These are phyloP conservation scores for Aureobasidium sp. DNA, from an alignment of 2,329 filamentous ascomycete species.

Conservation along the genomic window DNA sequence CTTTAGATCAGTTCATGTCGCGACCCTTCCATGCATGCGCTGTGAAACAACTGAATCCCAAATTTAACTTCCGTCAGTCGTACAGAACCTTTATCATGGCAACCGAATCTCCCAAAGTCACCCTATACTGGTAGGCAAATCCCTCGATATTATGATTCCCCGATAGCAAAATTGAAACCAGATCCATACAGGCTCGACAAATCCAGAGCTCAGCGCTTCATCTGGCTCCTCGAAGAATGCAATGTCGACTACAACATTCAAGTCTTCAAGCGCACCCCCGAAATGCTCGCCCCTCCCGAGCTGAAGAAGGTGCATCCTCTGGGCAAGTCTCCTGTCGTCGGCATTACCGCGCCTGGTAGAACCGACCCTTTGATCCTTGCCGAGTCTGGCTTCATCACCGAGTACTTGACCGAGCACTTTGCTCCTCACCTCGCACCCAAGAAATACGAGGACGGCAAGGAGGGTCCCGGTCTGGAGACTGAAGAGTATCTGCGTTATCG, in stretches of 20 bases:
- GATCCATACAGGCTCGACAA: slow-evolving; percentile 62
- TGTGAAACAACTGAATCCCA: neutral
- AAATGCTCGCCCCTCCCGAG: slow-evolving; percentile 65
- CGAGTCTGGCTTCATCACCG: slow-evolving; percentile 73
- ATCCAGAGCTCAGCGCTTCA: slow-evolving; percentile 73
- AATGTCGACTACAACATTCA: slow-evolving; percentile 72
- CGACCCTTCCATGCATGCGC: neutral
- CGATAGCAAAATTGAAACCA: neutral
- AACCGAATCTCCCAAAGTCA: slow-evolving; percentile 46
- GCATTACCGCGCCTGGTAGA: slow-evolving; percentile 47
- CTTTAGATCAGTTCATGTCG: neutral
- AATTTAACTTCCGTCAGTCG: neutral
- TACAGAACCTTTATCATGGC: slow-evolving; percentile 12
- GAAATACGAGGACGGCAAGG: slow-evolving; percentile 46
- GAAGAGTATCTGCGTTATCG: slow-evolving; percentile 55
- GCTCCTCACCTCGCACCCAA: slow-evolving; percentile 46
- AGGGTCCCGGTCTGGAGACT: slow-evolving; percentile 48
- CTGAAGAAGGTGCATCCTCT: slow-evolving; percentile 74
- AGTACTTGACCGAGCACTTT: slow-evolving; percentile 72
- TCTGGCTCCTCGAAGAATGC: slow-evolving; percentile 83
- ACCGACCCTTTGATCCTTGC: slow-evolving; percentile 58
- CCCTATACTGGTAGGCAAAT: slow-evolving; percentile 53
- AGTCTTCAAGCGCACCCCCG: slow-evolving; percentile 61
- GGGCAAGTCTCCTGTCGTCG: slow-evolving; percentile 78
- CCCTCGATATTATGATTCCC: neutral